Base-by-base conservation (phyloP, 441 rosid genomes). In the Erodium trifolium region DNA sequence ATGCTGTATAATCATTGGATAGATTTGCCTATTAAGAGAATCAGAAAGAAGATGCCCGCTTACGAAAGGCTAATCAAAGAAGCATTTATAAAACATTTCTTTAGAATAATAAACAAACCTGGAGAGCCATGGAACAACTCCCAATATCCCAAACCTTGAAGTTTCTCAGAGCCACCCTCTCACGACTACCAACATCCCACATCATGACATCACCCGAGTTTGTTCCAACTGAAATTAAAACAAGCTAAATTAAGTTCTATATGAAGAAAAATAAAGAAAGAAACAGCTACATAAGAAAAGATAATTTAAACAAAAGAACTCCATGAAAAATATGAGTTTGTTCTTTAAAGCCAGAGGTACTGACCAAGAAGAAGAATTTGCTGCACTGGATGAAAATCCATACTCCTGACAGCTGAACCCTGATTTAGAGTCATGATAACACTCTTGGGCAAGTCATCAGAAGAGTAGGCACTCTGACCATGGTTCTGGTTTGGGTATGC, bases 311-410 rank as follows among this genome's bases (percentile, higher is more conserved):
- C 45, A 39, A 57, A 16, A 37, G 57, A 65, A 34, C 65, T 60
- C 59, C 59, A 23, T 67, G 43, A 51, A 63, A 37, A 69, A 66
- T 23, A 70, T 3, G 63, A 17, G 16, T 19, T 67, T 69, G 18
- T 64, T 67, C 67, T 41, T 39, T 45, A 37, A 35, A 23, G 72
- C 67, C 13, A 9, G 68, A 37, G 23, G 49, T 1, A 64, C 86
- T 78, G 69, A 89, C 96, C 91, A 27, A 89, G 90, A 72, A 89
- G 93, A 45, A 89, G 71, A 75, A 78, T 85, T 76, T 85, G 96
- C 75, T 86, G 91, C 71, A 76, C 65, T 0, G 93, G 93, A 78
- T 89, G 93, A 76, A 89, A 89, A 80, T 89, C 96, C 93, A 89
- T 89, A 81, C 93, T 89, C 83, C 77, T 89, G 60, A 85, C 89